Evolutionary conservation across 805 yeast genomes (phyloP).

Genomic region (Zygotorulaspora sp.): DNA sequence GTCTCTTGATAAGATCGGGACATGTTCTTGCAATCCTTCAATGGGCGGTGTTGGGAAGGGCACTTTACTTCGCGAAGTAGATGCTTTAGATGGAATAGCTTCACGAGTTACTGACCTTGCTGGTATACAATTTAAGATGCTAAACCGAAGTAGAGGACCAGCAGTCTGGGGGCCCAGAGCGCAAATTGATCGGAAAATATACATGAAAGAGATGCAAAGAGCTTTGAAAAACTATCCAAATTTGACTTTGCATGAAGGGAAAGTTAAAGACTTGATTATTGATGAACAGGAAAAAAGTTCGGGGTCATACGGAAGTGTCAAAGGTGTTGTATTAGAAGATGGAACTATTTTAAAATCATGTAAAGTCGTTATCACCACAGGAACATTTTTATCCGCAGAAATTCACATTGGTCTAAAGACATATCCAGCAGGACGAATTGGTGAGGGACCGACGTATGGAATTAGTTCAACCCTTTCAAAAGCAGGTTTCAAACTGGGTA

Average conservation of each 20-base stretch:
- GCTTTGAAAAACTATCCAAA: constrained; percentile 53
- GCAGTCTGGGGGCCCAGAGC: constrained; percentile 99
- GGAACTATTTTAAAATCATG: constrained; percentile 57
- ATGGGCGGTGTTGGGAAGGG: constrained; percentile 99
- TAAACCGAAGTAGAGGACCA: constrained; percentile 80
- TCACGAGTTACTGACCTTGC: constrained; percentile 84
- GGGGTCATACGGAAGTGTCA: constrained; percentile 41
- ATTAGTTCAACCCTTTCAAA: constrained; percentile 69
- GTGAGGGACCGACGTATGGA: constrained; percentile 89
- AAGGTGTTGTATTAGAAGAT: constrained; percentile 69
- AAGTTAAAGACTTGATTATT: constrained; percentile 79
- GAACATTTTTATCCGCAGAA: constrained; percentile 92
- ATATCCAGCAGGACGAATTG: constrained; percentile 89
- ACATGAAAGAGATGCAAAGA: constrained; percentile 72
- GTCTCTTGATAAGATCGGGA: constrained; percentile 67
- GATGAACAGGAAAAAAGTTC: constrained; percentile 31
- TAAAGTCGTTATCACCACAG: constrained; percentile 85
- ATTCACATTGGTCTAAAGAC: constrained; percentile 81
- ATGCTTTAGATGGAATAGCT: constrained; percentile 92
- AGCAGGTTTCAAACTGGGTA: constrained; percentile 78
- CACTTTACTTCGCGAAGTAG: constrained; percentile 84
- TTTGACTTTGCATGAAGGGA: constrained; percentile 55
- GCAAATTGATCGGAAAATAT: constrained; percentile 84
- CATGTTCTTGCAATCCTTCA: constrained; percentile 95
- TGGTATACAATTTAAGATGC: constrained; percentile 84